Percentiles rank a stretch among this genome's conserved stretches.
Evolutionary conservation across 169 alveolate genomes (phyloP).

Genomic region (Plasmodium vivax): DNA sequence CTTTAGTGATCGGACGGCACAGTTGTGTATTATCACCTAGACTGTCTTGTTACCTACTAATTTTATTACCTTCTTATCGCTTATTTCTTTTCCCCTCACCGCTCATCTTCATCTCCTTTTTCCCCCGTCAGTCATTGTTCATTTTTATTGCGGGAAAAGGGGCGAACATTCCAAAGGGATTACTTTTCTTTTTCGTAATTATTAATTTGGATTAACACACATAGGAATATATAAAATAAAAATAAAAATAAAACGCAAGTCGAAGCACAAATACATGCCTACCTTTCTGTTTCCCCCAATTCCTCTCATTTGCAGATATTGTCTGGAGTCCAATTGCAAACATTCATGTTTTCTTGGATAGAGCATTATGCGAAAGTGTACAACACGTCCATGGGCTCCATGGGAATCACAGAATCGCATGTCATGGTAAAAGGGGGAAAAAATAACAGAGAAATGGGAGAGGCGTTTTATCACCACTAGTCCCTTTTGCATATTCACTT

Average conservation of each 20-base stretch:
- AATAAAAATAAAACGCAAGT: neutral
- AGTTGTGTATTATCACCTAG: neutral
- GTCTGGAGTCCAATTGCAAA: constrained; percentile 6
- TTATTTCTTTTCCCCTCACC: neutral
- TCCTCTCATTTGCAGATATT: constrained; percentile 2
- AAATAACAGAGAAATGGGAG: neutral
- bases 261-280: neutral
- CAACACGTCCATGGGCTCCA: constrained; percentile 35
- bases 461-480: neutral
- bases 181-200: neutral
- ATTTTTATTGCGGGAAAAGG: constrained; percentile 20
- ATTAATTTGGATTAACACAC: neutral
- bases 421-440: constrained; percentile 24
- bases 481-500: neutral
- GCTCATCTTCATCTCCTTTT: neutral
- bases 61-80: neutral
- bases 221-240: constrained; percentile 7
- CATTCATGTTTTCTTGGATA: constrained; percentile 51
- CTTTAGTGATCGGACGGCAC: neutral
- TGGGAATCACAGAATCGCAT: constrained; percentile 43
- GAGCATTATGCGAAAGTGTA: constrained; percentile 43
- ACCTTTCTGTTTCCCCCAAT: neutral
- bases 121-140: constrained; percentile 24
- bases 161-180: constrained; percentile 19
- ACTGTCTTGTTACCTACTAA: neutral